A percentile compares a stretch with the other conserved stretches of the same genome.
Evolutionary conservation across 106 monocot species (phyloP).

Genomic region (Narthecium ossifragum): DNA sequence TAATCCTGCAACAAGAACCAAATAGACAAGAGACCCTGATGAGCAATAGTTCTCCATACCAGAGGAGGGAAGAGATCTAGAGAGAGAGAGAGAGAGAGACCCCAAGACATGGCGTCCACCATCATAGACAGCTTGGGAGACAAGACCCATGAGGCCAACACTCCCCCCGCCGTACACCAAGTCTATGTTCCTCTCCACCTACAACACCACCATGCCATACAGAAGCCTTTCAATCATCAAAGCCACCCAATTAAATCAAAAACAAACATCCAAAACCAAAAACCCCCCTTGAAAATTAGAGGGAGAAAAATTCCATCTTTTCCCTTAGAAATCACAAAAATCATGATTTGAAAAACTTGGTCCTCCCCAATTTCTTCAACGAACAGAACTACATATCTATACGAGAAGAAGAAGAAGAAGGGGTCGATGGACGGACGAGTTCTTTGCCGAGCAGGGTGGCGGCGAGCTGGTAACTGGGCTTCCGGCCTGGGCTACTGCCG

Average conservation of each 20-base stretch:
- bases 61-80: conserved; percentile 4
- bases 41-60: not conserved
- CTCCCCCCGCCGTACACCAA: conserved; percentile 61
- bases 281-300: not conserved
- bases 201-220: not conserved
- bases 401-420: conserved; percentile 4
- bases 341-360: too few species aligned
- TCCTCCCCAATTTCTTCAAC: too few species aligned
- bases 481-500: conserved; percentile 57
- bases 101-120: conserved; percentile 61
- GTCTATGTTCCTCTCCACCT: conserved; percentile 52
- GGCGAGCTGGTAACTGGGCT: conserved; percentile 40
- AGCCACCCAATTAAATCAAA: too few species aligned
- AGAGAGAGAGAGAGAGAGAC: conserved; percentile 23
- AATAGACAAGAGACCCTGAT: not conserved
- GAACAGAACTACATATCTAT: not conserved
- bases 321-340: not conserved
- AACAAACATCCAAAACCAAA: too few species aligned
- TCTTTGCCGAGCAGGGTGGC: conserved; percentile 52
- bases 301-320: not conserved
- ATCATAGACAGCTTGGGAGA: conserved; percentile 48
- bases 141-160: conserved; percentile 55
- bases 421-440: conserved; percentile 22
- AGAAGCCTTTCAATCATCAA: not conserved
- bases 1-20: conserved; percentile 7